These are phyloP conservation scores for Thelonectria blattea DNA, from an alignment of 2,329 filamentous ascomycete species.

Conservation along the genomic window DNA sequence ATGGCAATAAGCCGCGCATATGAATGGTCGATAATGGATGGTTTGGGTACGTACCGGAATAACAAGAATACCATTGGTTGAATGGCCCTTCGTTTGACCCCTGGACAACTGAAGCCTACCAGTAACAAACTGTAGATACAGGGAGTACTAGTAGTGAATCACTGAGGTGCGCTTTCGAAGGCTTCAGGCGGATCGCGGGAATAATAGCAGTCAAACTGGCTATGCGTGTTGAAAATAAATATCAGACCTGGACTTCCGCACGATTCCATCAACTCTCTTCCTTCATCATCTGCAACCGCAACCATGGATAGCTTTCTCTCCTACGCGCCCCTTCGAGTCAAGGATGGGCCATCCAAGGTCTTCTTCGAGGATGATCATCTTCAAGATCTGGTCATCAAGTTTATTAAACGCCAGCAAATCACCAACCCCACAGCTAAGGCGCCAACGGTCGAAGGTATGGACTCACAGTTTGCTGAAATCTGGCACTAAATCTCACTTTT, in stretches of 20 bases:
- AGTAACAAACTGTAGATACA: no score
- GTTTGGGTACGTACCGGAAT: no score
- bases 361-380: neutral
- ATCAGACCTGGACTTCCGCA: neutral
- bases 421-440: neutral
- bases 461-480: neutral
- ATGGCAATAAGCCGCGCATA: no score
- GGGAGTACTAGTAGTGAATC: no score
- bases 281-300: neutral
- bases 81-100: no score
- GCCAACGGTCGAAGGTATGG: conserved; percentile 1
- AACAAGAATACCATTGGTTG: no score
- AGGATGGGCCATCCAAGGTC: neutral
- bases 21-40: no score
- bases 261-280: neutral
- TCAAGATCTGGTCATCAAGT: neutral
- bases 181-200: neutral
- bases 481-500: neutral
- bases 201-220: neutral
- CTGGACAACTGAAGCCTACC: no score
- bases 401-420: neutral
- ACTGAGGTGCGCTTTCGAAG: neutral
- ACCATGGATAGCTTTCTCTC: conserved; percentile 1
- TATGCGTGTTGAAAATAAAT: neutral
- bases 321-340: neutral